Evolutionary conservation across 345 rosid genomes (phyloP).

Genomic region (Linum usitatissimum): DNA sequence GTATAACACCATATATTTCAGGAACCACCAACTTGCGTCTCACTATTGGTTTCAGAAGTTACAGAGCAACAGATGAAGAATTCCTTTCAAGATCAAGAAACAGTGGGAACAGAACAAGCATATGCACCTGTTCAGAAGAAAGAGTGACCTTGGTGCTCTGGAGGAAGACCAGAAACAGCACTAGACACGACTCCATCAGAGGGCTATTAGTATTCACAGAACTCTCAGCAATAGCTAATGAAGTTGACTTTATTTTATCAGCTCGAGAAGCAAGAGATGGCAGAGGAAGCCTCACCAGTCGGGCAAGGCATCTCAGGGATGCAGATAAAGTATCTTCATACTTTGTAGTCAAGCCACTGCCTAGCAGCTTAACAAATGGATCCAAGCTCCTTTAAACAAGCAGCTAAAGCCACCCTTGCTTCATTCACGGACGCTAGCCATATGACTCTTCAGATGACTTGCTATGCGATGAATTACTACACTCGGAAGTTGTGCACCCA

Average conservation of each 20-base stretch:
- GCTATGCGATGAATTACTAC: constrained; percentile 59
- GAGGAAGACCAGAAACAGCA: constrained; percentile 65
- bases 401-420: constrained; percentile 75
- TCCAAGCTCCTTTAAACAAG: constrained; percentile 88
- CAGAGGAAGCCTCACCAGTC: constrained; percentile 60
- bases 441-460: constrained; percentile 58
- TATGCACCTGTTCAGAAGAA: constrained; percentile 56
- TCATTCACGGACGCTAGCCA: constrained; percentile 59
- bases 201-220: constrained; percentile 43
- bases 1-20: constrained; percentile 68
- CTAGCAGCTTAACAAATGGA: constrained; percentile 61
- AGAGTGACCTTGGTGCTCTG: constrained; percentile 43
- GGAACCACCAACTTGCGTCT: constrained; percentile 68
- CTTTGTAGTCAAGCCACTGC: constrained; percentile 69
- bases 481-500: constrained; percentile 70
- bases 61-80: constrained; percentile 54
- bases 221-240: constrained; percentile 61
- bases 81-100: constrained; percentile 74
- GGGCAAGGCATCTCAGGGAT: constrained; percentile 66
- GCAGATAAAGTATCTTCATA: constrained; percentile 70
- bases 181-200: constrained; percentile 67
- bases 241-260: constrained; percentile 58
- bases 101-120: constrained; percentile 65
- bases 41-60: constrained; percentile 68
- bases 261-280: constrained; percentile 64